These are phyloP conservation scores for Kodamaea anthophila DNA, from an alignment of 1,139 yeast species.

Conservation along the genomic window DNA sequence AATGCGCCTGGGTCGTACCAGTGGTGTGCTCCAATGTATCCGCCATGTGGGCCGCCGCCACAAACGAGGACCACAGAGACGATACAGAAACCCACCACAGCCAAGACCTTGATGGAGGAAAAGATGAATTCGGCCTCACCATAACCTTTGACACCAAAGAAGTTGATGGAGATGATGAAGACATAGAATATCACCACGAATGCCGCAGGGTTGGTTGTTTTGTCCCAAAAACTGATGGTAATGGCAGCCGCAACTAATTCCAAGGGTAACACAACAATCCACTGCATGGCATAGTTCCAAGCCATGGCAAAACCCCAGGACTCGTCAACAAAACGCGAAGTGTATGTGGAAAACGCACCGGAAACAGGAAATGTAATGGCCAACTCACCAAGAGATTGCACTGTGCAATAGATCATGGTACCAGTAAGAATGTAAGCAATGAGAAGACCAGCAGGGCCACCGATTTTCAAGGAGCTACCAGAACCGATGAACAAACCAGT, in stretches of 20 bases:
- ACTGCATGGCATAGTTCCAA: conserved; percentile 76
- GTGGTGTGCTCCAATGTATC: conserved; percentile 42
- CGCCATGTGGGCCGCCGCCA: conserved; percentile 33
- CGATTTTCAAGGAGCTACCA: conserved; percentile 58
- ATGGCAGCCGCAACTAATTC: conserved; percentile 61
- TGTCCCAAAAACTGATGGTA: conserved; percentile 31
- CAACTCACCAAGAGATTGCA: conserved; percentile 79
- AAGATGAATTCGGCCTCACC: conserved; percentile 41
- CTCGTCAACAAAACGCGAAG: conserved; percentile 63
- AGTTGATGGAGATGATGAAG: conserved; percentile 29
- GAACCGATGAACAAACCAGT: conserved; percentile 75
- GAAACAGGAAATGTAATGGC: conserved; percentile 74
- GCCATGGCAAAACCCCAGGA: conserved; percentile 78
- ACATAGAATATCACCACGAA: conserved; percentile 35
- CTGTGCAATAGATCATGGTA: conserved; percentile 64
- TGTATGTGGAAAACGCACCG: conserved; percentile 73
- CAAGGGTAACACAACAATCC: conserved; percentile 70
- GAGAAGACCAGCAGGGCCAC: conserved; percentile 77
- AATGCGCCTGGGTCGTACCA: conserved; percentile 42
- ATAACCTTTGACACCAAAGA: conserved; percentile 37
- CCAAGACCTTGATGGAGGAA: conserved; percentile 31
- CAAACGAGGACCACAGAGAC: conserved; percentile 34
- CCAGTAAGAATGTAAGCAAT: conserved; percentile 67
- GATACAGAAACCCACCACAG: conserved; percentile 36
- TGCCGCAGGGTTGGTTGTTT: conserved; percentile 29